Percentiles rank a stretch among this genome's conserved stretches.
phyloP scores from a whole-genome alignment of 140 eudicot genomes.

The Flaveria floridana region DNA sequence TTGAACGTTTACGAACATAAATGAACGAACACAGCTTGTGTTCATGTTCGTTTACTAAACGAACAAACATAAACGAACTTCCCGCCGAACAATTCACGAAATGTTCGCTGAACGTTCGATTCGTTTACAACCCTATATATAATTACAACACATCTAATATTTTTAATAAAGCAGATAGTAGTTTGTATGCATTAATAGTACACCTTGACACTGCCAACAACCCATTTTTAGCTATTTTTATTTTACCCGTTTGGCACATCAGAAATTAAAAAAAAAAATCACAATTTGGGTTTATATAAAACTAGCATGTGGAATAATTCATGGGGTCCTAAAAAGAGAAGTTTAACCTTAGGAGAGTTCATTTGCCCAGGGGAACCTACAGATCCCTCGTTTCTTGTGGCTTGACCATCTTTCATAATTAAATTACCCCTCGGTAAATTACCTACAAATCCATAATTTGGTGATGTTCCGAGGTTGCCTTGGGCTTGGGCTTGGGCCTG shows the following conservation, averaged over 20 bases:
- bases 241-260: neutral
- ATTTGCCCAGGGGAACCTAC: conserved; percentile 84
- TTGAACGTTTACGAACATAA: too few relatives aligned
- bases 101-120: too few relatives aligned
- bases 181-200: conserved; percentile 3
- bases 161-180: neutral
- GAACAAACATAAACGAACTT: too few relatives aligned
- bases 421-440: conserved; percentile 79
- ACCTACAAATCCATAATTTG: conserved; percentile 81
- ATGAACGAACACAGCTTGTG: too few relatives aligned
- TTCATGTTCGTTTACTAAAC: too few relatives aligned
- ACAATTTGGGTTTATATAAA: neutral
- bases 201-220: neutral
- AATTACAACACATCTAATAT: neutral
- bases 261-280: neutral
- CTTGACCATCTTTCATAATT: conserved; percentile 80
- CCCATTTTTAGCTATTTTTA: neutral
- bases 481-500: conserved; percentile 93
- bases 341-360: conserved; percentile 80
- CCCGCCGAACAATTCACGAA: too few relatives aligned
- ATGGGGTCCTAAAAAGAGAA: conserved; percentile 15
- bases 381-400: conserved; percentile 82
- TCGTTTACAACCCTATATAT: neutral
- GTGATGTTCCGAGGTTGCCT: conserved; percentile 65
- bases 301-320: conserved; percentile 6